Evolutionary conservation across 371 early-diverging fungal species (phyloP).

Genomic region (Rhizomucor pusillus): DNA sequence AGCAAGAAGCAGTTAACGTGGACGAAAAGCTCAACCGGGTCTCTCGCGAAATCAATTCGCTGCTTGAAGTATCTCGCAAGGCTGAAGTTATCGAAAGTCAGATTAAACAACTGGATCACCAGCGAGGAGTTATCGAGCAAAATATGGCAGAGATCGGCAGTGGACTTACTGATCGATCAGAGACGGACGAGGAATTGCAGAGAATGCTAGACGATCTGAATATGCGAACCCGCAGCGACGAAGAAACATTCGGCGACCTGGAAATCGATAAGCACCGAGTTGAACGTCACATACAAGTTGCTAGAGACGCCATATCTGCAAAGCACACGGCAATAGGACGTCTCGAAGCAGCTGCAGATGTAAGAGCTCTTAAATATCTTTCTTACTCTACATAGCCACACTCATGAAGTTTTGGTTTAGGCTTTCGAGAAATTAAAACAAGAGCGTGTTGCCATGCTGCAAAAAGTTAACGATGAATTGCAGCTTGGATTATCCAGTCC

Average conservation of each 20-base stretch:
- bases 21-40: slow-evolving; percentile 37
- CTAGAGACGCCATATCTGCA: slow-evolving; percentile 13
- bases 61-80: slow-evolving; percentile 35
- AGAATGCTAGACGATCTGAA: slow-evolving; percentile 30
- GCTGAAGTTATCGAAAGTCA: slow-evolving; percentile 30
- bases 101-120: slow-evolving; percentile 31
- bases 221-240: slow-evolving; percentile 8
- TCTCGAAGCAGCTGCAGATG: slow-evolving; percentile 21
- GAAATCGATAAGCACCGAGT: slow-evolving; percentile 12
- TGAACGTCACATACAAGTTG: slow-evolving; percentile 8
- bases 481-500: slow-evolving; percentile 1
- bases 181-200: slow-evolving; percentile 57
- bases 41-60: slow-evolving; percentile 35
- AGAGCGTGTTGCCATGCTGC: slow-evolving; percentile 22
- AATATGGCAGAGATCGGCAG: slow-evolving; percentile 47
- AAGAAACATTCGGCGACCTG: slow-evolving; percentile 11
- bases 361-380: slow-evolving; percentile 7
- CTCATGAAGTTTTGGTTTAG: too few species aligned
- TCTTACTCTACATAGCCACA: too few species aligned
- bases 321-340: slow-evolving; percentile 24
- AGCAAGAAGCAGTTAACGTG: slow-evolving; percentile 38
- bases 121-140: slow-evolving; percentile 32
- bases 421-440: slow-evolving; percentile 21
- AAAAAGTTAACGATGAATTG: slow-evolving; percentile 12
- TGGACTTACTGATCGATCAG: slow-evolving; percentile 40